Base-by-base conservation (phyloP, 2,329 filamentous ascomycete genomes). In the Cryphonectria japonica region DNA sequence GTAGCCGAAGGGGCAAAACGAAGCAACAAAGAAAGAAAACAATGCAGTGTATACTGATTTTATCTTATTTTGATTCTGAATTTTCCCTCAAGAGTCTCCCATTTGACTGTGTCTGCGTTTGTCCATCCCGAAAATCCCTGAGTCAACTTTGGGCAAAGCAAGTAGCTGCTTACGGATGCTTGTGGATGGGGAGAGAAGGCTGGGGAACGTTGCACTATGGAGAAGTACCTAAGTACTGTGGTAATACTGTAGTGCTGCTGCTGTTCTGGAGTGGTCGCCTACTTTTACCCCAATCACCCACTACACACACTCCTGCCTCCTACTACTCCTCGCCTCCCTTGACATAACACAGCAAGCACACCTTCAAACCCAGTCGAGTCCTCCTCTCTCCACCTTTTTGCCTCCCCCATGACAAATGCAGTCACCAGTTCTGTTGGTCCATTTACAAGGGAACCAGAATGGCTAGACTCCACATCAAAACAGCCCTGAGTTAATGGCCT, bases 161-260 rank as follows among this genome's bases (percentile, higher is more conserved):
- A 50, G 19, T 16, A n/a, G 19, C 54, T 65, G 62, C 62, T 65
- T 65, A 65, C 62, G 16, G 39, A 65, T 50, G 26, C 22, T 11
- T 34, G 52, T 69, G 68, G 70, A 72, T 41, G 63, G 41, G 65
- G 64, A 70, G 41, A 72, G 70, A 72, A 72, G 68, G 70, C 68
- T 72, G 70, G 68, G 68, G 70, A 72, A 72, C 3, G 22, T 16
- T 37, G 39, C 16, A 26, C 4, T 29, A 19, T 43, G n/a, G 16
- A 7, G 54, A 59, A 32, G 11, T 32, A 59, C 54, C 54, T 14
- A 59, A 16, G 54, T 32, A 59, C 54, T 7, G 3, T 34, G 6
- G 57, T 60, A 39, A 8, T 39, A 9, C 19, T 50, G 43, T 46
- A n/a, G 5, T 50, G 46, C 41, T 41, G 39, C 39, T 41, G 11